Conservation (phyloP, 2,329 filamentous ascomycete genomes). For the Hirsutella rhossiliensis region DNA sequence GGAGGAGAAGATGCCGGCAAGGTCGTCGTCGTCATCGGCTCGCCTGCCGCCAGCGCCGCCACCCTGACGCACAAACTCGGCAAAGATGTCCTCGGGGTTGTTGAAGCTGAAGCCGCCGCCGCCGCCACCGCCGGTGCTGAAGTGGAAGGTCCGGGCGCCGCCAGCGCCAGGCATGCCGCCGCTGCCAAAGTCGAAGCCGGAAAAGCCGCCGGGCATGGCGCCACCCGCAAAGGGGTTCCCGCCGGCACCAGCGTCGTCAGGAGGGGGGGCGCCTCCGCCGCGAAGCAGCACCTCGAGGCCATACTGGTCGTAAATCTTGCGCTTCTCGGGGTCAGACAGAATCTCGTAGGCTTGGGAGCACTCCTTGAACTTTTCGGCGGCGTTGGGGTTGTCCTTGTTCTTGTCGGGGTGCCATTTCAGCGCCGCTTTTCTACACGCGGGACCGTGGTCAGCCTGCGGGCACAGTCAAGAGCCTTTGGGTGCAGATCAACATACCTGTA, state of each 20-base stretch:
- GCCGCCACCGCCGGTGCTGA: slow-evolving; percentile 41
- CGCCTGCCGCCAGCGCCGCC: slow-evolving; percentile 21
- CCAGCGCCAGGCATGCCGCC: slow-evolving; percentile 27
- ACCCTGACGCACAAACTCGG: slow-evolving; percentile 59
- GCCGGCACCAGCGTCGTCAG: slow-evolving; percentile 41
- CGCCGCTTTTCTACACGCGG: slow-evolving; percentile 57
- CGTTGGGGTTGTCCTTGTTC: slow-evolving; percentile 81
- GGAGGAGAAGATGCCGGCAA: slow-evolving; percentile 43
- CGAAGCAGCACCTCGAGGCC: slow-evolving; percentile 86
- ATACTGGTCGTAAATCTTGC: slow-evolving; percentile 88
- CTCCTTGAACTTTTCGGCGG: slow-evolving; percentile 94
- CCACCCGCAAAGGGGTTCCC: slow-evolving; percentile 49
- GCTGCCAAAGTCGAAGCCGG: slow-evolving; percentile 38
- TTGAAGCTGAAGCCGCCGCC: slow-evolving; percentile 67
- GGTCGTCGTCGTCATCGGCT: slow-evolving; percentile 27
- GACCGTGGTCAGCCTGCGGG: slow-evolving; percentile 20
- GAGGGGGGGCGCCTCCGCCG: slow-evolving; percentile 59
- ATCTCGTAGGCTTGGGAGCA: slow-evolving; percentile 97
- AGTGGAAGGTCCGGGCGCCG: slow-evolving; percentile 49
- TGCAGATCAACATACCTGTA: slow-evolving; percentile 52
- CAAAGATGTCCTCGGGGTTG: slow-evolving; percentile 73
- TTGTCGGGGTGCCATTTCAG: slow-evolving; percentile 95
- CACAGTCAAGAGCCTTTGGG: background rate
- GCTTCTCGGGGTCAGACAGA: slow-evolving; percentile 91
- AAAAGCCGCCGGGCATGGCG: slow-evolving; percentile 42